Base-by-base conservation (phyloP, 148 eudicot species). In the Spergularia bocconei region DNA sequence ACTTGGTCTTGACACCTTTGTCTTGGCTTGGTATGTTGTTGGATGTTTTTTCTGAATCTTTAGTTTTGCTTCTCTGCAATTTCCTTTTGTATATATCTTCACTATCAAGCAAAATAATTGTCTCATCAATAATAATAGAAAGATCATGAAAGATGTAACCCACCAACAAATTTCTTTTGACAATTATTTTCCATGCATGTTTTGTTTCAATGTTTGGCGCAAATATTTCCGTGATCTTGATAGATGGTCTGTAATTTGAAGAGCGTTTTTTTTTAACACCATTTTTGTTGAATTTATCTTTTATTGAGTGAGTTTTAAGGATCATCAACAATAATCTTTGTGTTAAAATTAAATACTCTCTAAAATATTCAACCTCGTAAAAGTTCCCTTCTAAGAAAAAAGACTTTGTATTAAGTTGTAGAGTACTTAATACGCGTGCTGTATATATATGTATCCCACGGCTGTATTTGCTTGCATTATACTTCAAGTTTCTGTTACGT, bases 71-170 rank as follows among this genome's bases (percentile, higher is more conserved):
- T 82, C 82, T 86, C 21, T 86, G 83, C 39, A 79, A 69, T 66
- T 86, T 92, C 66, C 89, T 86, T 72, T 87, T 92, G 84, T 84
- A 84, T 12, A 75, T 82, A 9, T 92, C 97, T 71, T 90, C 91
- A 57, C 97, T 92, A 75, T 71, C 62, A 83, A 66, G 44, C 73
- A 70, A 72, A 60, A 67, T 13, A 41, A 56, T n/a, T 13, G 50
- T 29, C 23, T 25, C 20, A n/a, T 58, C 51, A 38, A 66, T 7
- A 17, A 76, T 12, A 73, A 2, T 65, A 50, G 51, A 6, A 48
- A 23, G 25, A 23, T 23, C 25, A 23, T 23, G 25, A 23, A 23
- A 44, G 14, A 23, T 10, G 58, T 55, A 23, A 48, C 19, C 25
- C 11, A 52, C 15, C 13, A 41, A 25, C 14, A 23, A 12, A 39